Evolutionary conservation across 768 basidiomycete species (phyloP).

Genomic region (Boletus tylopilopsis): DNA sequence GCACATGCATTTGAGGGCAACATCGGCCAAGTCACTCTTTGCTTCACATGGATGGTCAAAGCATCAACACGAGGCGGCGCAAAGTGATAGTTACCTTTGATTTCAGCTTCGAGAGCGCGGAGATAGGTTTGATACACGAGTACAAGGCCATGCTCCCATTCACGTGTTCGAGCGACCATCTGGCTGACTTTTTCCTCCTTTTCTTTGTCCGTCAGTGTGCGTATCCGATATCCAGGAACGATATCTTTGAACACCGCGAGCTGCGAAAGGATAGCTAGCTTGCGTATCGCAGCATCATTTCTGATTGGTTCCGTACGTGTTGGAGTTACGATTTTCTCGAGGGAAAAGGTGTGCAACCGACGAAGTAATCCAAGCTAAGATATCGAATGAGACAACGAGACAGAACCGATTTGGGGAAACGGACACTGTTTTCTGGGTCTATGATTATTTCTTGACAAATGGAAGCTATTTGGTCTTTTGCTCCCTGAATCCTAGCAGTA

Average conservation of each 20-base stretch:
- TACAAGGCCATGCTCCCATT: constrained; percentile 95
- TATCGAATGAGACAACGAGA: constrained; percentile 14
- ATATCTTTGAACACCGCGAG: constrained; percentile 95
- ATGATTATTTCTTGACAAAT: constrained; percentile 92
- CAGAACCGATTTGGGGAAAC: constrained; percentile 27
- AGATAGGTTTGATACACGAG: constrained; percentile 86
- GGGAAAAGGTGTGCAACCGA: constrained; percentile 86
- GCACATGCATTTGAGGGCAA: constrained; percentile 84
- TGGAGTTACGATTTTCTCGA: constrained; percentile 65
- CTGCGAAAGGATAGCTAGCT: constrained; percentile 85
- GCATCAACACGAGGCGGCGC: constrained; percentile 15
- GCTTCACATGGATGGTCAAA: constrained; percentile 40
- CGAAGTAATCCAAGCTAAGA: constrained; percentile 80
- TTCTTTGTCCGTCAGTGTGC: constrained; percentile 84
- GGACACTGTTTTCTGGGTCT: constrained; percentile 92
- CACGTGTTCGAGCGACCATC: constrained; percentile 82
- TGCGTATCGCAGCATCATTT: constrained; percentile 82
- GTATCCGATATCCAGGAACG: constrained; percentile 94
- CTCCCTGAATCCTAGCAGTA: constrained; percentile 62
- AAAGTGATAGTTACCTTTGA: constrained; percentile 55
- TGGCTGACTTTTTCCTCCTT: constrained; percentile 93
- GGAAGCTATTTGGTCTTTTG: constrained; percentile 91
- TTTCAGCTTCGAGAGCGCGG: constrained; percentile 75
- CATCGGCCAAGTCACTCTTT: constrained; percentile 60
- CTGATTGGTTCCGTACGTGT: constrained; percentile 64